Evolutionary conservation across 495 filamentous ascomycete genomes (phyloP).

Genomic region (Aspergillus cavernicola): DNA sequence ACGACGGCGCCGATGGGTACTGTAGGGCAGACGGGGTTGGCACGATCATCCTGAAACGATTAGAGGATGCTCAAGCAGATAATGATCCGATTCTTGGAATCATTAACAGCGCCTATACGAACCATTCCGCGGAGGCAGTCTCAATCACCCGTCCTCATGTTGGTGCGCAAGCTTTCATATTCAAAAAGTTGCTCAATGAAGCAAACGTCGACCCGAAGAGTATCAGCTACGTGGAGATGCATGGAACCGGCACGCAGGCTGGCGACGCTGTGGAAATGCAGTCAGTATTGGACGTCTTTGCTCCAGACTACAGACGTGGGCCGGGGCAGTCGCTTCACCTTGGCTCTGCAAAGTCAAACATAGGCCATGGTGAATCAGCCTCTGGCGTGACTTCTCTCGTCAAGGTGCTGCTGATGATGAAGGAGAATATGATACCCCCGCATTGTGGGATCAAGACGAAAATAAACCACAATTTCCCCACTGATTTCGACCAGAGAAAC

Average conservation of each 20-base stretch:
- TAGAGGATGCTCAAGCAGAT: constrained; percentile 70
- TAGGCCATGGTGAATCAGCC: constrained; percentile 86
- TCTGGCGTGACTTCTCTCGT: constrained; percentile 79
- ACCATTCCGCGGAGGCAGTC: constrained; percentile 71
- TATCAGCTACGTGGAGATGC: constrained; percentile 81
- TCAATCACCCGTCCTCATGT: constrained; percentile 84
- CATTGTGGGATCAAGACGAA: constrained; percentile 84
- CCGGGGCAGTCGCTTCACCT: constrained; percentile 71
- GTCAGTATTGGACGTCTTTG: constrained; percentile 77
- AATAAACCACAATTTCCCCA: constrained; percentile 79
- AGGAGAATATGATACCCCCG: constrained; percentile 77
- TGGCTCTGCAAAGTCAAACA: constrained; percentile 82
- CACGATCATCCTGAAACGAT: constrained; percentile 67
- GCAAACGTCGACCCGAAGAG: constrained; percentile 69
- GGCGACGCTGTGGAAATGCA: constrained; percentile 78
- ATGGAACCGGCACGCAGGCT: constrained; percentile 84
- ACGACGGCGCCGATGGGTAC: constrained; percentile 73
- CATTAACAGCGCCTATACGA: constrained; percentile 63
- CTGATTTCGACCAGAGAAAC: constrained; percentile 67
- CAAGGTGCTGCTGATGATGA: constrained; percentile 86
- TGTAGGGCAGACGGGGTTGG: constrained; percentile 72
- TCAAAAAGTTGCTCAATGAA: constrained; percentile 61
- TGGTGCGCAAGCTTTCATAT: constrained; percentile 68
- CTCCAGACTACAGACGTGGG: constrained; percentile 62
- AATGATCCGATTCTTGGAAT: constrained; percentile 71